phyloP scores from a whole-genome alignment of 176 grass and related monocot species.

The Urochloa ruziziensis region DNA sequence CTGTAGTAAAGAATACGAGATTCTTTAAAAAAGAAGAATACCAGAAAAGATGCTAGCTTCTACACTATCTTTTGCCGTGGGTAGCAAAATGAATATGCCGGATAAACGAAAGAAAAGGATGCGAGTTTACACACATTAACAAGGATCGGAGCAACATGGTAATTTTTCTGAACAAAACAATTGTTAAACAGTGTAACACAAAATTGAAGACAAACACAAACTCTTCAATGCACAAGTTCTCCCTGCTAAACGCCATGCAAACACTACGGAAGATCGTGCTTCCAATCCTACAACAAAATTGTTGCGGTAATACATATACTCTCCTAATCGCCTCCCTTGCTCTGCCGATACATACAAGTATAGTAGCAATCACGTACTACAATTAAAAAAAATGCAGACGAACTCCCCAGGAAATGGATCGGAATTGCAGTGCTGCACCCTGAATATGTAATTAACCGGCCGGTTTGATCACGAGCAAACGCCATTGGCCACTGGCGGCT shows the following conservation, averaged over 20 bases:
- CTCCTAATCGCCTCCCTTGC: conserved; percentile 1
- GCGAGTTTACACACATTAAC: not conserved
- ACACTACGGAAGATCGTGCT: conserved; percentile 16
- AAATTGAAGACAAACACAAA: not conserved
- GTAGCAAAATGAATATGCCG: too few species aligned
- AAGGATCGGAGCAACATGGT: not conserved
- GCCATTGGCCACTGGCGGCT: conserved; percentile 17
- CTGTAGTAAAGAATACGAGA: too few species aligned
- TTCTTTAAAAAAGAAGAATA: too few species aligned
- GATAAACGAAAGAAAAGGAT: not conserved
- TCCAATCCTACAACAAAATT: conserved; percentile 28
- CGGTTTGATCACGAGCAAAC: conserved; percentile 17
- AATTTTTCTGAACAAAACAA: not conserved
- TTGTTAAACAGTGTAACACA: not conserved
- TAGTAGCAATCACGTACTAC: not conserved
- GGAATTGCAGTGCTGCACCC: conserved; percentile 7
- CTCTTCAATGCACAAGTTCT: conserved; percentile 38
- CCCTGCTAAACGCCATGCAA: conserved; percentile 29
- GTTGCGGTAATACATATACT: not conserved
- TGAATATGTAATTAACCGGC: conserved; percentile 12
- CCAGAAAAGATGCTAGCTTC: too few species aligned
- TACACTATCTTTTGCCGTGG: too few species aligned
- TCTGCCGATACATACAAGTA: not conserved
- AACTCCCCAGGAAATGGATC: conserved; percentile 1
- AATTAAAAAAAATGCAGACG: not conserved